Conservation (phyloP, 805 yeast species). For the Yamadazyma endophytica region DNA sequence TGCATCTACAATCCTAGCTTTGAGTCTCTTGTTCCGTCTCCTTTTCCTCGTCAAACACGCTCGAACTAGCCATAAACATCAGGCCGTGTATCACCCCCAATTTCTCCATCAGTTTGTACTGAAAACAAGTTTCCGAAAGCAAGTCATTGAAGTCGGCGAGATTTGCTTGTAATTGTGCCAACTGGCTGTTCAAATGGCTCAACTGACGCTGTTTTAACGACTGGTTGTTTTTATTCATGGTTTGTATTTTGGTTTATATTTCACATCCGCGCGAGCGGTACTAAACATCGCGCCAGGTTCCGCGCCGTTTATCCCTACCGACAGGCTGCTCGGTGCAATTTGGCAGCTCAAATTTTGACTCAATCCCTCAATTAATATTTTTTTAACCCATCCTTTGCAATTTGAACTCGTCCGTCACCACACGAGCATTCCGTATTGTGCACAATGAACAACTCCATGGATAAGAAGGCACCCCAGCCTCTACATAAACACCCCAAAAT, state of each 20-base stretch:
- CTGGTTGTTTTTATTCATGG: neutral
- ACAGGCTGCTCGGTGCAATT: too few relatives aligned
- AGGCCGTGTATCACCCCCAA: slow-evolving; percentile 57
- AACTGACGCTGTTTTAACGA: slow-evolving; percentile 28
- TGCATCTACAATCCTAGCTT: too few relatives aligned
- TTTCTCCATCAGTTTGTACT: slow-evolving; percentile 47
- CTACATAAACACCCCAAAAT: slow-evolving; percentile 27
- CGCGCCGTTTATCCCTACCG: too few relatives aligned
- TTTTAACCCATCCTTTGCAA: too few relatives aligned
- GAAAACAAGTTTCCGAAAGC: slow-evolving; percentile 47
- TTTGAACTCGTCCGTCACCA: too few relatives aligned
- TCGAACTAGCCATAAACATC: slow-evolving; percentile 42
- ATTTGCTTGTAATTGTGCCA: slow-evolving; percentile 49
- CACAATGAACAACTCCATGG: slow-evolving; percentile 3
- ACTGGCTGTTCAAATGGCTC: slow-evolving; percentile 29
- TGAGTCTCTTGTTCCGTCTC: too few relatives aligned
- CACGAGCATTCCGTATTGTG: too few relatives aligned
- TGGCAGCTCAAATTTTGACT: too few relatives aligned
- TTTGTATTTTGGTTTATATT: neutral
- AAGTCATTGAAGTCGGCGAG: slow-evolving; percentile 49
- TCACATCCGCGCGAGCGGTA: too few relatives aligned
- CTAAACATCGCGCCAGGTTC: too few relatives aligned
- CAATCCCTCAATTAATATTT: too few relatives aligned
- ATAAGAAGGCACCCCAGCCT: slow-evolving; percentile 2
- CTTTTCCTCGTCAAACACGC: slow-evolving; percentile 37